phyloP scores from a whole-genome alignment of 306 rosid species.

The Cicer chorassanicum region DNA sequence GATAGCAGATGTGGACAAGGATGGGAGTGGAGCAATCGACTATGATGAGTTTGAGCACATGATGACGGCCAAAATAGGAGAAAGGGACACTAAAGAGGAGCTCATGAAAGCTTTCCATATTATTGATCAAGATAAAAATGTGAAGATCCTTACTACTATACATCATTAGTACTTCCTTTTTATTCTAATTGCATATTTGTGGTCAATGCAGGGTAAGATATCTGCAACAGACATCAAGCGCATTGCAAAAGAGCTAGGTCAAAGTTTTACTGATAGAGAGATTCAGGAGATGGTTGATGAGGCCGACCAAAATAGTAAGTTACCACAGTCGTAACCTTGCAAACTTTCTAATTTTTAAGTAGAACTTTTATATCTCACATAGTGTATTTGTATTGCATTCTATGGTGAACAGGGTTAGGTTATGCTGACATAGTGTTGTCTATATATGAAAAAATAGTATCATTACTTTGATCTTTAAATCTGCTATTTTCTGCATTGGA shows the following conservation, averaged over 20 bases:
- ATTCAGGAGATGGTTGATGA: conserved; percentile 76
- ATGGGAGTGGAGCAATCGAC: conserved; percentile 96
- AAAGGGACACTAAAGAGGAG: conserved; percentile 93
- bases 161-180: conserved; percentile 10
- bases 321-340: conserved; percentile 32
- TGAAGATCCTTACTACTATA: conserved; percentile 40
- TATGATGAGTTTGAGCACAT: conserved; percentile 89
- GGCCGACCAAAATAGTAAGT: conserved; percentile 83
- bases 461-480: conserved; percentile 26
- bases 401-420: conserved; percentile 9
- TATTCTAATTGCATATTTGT: conserved; percentile 31
- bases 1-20: conserved; percentile 99
- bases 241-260: conserved; percentile 73
- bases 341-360: conserved; percentile 11
- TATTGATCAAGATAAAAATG: conserved; percentile 83
- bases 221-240: conserved; percentile 76
- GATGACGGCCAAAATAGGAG: conserved; percentile 98
- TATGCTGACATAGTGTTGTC: conserved; percentile 1
- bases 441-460: not conserved
- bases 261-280: conserved; percentile 65
- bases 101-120: conserved; percentile 90
- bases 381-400: not conserved
- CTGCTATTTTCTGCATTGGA: conserved; percentile 19
- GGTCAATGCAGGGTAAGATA: conserved; percentile 76
- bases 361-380: conserved; percentile 24